A percentile compares a stretch with the other conserved stretches of the same genome.
Evolutionary conservation across 1,284 basidiomycete species (phyloP).

Genomic region (Pseudozyma sp.): DNA sequence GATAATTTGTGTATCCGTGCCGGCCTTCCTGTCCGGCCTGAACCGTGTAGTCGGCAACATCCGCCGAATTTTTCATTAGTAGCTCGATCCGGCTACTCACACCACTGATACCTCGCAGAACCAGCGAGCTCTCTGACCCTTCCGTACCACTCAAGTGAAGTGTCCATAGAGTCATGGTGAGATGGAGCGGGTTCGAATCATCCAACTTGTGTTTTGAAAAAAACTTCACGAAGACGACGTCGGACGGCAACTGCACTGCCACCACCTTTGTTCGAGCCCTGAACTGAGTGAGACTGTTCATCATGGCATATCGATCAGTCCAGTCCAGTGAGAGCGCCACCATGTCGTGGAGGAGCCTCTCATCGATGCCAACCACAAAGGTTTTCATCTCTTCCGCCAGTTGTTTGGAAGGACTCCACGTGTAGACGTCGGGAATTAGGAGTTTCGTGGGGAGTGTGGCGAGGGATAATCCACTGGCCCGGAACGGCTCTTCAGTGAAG

Average conservation of each 20-base stretch:
- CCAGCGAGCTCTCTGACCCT: background rate
- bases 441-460: background rate
- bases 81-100: background rate
- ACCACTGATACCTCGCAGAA: background rate
- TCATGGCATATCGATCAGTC: background rate
- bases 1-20: too few relatives aligned
- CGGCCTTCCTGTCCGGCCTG: too few relatives aligned
- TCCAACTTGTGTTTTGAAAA: background rate
- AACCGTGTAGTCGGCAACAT: too few relatives aligned
- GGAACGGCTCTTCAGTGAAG: background rate
- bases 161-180: background rate
- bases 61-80: too few relatives aligned
- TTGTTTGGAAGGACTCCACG: background rate
- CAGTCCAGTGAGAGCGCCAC: background rate
- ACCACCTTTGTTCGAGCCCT: background rate
- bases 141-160: background rate
- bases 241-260: background rate
- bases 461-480: background rate
- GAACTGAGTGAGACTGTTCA: background rate
- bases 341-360: background rate
- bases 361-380: background rate
- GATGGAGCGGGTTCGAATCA: background rate
- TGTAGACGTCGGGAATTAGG: background rate
- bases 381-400: background rate
- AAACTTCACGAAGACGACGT: slow-evolving; percentile 1